phyloP scores from a whole-genome alignment of 768 basidiomycete species.

The Asterophora lycoperdoides region DNA sequence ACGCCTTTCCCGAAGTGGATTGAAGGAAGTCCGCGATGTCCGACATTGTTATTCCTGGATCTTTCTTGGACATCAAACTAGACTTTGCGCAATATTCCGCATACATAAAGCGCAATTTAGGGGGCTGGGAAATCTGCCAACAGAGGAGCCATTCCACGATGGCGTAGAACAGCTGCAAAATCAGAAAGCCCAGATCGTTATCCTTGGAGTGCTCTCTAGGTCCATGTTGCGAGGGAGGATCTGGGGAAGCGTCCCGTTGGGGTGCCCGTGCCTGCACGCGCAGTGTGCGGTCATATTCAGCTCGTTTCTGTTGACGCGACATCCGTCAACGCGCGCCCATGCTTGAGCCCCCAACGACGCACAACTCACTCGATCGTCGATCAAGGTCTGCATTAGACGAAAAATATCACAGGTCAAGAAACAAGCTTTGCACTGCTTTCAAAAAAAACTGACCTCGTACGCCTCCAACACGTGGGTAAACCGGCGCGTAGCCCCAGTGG shows the following conservation, averaged over 20 bases:
- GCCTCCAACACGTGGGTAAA: conserved; percentile 73
- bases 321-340: neutral
- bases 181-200: too few species aligned
- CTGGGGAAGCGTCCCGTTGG: neutral
- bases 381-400: conserved; percentile 11
- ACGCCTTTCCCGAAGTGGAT: neutral
- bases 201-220: neutral
- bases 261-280: neutral
- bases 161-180: neutral
- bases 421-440: too few species aligned
- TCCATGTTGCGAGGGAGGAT: neutral
- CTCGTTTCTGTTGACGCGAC: conserved; percentile 2
- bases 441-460: conserved; percentile 49
- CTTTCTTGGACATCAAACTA: neutral
- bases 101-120: neutral
- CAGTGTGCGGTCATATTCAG: neutral
- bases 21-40: conserved; percentile 4
- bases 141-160: neutral
- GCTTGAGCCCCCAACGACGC: too few species aligned
- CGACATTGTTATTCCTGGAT: conserved; percentile 1
- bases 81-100: neutral
- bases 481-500: conserved; percentile 61
- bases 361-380: conserved; percentile 6
- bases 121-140: too few species aligned
- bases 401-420: too few species aligned